phyloP scores from a whole-genome alignment of 176 grass and related monocot genomes.

The Phoenix dactylifera region DNA sequence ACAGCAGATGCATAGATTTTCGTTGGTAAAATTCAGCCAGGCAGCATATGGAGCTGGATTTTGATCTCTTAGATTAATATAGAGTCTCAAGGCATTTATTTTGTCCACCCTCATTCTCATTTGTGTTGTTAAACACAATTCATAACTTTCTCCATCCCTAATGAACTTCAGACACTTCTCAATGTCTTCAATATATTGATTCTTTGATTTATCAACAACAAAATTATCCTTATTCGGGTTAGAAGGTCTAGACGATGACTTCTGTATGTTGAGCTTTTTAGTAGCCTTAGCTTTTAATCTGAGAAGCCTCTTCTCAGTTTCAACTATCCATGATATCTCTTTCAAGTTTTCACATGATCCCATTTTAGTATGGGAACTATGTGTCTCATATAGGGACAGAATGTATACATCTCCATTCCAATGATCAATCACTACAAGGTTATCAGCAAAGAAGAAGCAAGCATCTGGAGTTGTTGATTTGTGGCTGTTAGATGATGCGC shows the following conservation, averaged over 20 bases:
- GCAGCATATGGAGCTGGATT: constrained; percentile 95
- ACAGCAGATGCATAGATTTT: constrained; percentile 78
- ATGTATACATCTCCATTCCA: constrained; percentile 72
- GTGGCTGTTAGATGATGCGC: constrained; percentile 59
- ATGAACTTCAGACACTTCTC: constrained; percentile 63
- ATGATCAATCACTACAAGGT: constrained; percentile 70
- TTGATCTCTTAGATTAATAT: constrained; percentile 68
- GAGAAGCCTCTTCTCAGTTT: constrained; percentile 73
- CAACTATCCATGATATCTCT: constrained; percentile 50
- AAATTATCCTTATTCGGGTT: constrained; percentile 40
- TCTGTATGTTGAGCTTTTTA: constrained; percentile 24
- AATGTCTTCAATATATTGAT: constrained; percentile 75
- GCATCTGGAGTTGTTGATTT: constrained; percentile 89
- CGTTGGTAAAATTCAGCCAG: constrained; percentile 82
- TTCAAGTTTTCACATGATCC: constrained; percentile 11
- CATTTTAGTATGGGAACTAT: constrained; percentile 29
- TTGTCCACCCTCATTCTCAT: constrained; percentile 53
- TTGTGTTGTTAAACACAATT: constrained; percentile 89
- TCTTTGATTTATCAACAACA: constrained; percentile 65
- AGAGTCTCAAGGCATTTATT: constrained; percentile 52
- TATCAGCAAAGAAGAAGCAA: constrained; percentile 89
- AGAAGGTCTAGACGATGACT: constrained; percentile 22
- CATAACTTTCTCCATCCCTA: constrained; percentile 85
- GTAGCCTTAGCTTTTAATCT: constrained; percentile 32
- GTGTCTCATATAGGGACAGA: constrained; percentile 44